Base-by-base conservation (phyloP, 306 rosid genomes). In the Fagus crenata region DNA sequence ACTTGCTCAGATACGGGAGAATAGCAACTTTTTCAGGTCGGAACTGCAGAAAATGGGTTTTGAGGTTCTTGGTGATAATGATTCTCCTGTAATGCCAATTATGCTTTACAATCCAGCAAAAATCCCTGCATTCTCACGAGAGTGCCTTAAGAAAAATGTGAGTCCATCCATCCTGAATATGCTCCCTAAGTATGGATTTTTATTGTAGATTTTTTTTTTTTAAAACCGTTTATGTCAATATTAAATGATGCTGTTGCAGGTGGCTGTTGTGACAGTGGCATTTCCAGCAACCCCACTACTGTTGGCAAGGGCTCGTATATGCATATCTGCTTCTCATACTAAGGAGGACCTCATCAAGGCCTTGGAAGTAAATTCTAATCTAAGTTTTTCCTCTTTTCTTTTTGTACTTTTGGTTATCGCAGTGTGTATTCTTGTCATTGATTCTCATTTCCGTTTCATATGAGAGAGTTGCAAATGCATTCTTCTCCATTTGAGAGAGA, bases 201-300 rank as follows among this genome's bases (percentile, higher is more conserved):
- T 22, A 37, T 67, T 17, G 28, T 22, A 22, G 28, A 22, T 22
- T 22, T 32, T 22, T 43, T 54, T n/a, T 12, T 35, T 41, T 64
- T 17, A 22, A 22, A 46, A 46, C 51, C 11, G 14, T 46, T 14
- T 46, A 9, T 46, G 51, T 46, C 1, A 1, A 9, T 46, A 9
- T 46, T 46, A 46, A 46, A 18, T 77, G 36, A 69, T 46, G 51
- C 51, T 46, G 22, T 71, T 78, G 71, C 79, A 93, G 98, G 90
- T 91, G 77, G 97, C 97, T 70, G 90, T 93, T 63, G 98, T 93
- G 75, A 93, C 90, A 6, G 97, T 88, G 8, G 98, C 97, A 64
- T 93, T 93, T 87, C 98, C 98, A 22, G 98, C 97, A 22, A 93
- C 97, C 61, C 98, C 98, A 8, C 82, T 91, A 60, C 87, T 93